Evolutionary conservation across 1,284 basidiomycete genomes (phyloP), one percentile per base, ranked within the genome.

Genomic region (Schizophyllum amplum): DNA sequence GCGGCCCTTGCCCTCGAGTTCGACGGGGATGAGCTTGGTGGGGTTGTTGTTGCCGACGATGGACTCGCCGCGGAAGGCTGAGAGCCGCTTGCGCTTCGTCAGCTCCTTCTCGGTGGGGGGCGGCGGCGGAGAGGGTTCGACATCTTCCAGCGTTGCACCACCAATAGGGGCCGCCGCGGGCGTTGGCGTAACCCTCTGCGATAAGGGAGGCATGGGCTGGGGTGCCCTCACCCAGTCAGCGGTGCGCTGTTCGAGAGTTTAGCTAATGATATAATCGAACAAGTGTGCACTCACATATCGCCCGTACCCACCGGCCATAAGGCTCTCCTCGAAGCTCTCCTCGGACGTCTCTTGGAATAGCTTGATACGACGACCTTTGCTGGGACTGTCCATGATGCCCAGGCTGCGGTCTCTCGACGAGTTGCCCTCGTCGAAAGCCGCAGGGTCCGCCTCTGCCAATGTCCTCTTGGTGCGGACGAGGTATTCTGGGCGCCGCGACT

Each of bases 321-420:
- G 68, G 62, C 85, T 86, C 69, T 89, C 85, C 65, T 89, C 87
- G 62, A 90, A 90, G 65, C 86, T 88, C 70, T 89, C 87, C 55
- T 87, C 87, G 6, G 84, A 86, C 0, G 87, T 89, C 69, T 87
- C 84, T 67, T 87, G 87, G 68, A 90, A 89, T 27, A 90, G 67
- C 62, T 82, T 83, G 46, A 90, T 70, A 55, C 86, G 74, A 54
- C 87, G 73, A 0, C 87, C 88, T 69, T 84, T 87, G 54, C 75
- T 67, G 0, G 87, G 86, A 63, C 81, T 87, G 60, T 84, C 81
- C 60, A 75, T 77, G 42, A 89, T 81, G 13, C 84, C 85, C 24
- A 87, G 70, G 23, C 72, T 69, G 2, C 72, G 65, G 57, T 61
- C 56, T 72, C 64, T 60, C 60, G 48, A 57, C 53, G 48, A 47